These are phyloP conservation scores for Trebouxia sp. DNA, from an alignment of 139 green algal species.

Conservation along the genomic window DNA sequence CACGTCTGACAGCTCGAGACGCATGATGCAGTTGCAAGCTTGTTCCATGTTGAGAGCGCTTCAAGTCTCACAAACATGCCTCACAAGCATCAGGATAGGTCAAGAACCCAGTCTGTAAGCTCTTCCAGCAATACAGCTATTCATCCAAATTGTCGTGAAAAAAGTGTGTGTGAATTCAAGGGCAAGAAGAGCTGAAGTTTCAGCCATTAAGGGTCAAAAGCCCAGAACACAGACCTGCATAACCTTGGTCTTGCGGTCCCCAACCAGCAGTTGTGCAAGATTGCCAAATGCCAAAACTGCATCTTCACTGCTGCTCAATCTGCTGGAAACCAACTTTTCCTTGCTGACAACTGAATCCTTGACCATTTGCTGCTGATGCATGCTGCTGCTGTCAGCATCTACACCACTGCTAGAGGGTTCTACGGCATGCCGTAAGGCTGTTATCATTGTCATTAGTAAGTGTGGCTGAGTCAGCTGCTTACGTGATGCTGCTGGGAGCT, in stretches of 20 bases:
- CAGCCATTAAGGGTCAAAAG: background rate
- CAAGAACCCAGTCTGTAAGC: background rate
- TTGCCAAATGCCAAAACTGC: conserved; percentile 3
- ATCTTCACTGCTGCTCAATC: background rate
- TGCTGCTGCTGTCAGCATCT: too few relatives aligned
- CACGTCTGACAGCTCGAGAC: background rate
- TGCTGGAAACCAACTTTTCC: background rate
- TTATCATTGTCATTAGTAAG: conserved; percentile 33
- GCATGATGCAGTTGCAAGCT: background rate
- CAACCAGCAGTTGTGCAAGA: conserved; percentile 14
- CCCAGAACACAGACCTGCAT: background rate
- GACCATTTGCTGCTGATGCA: background rate
- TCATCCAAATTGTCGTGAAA: background rate
- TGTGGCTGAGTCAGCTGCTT: conserved; percentile 30
- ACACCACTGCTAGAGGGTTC: too few relatives aligned
- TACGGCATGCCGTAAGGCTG: conserved; percentile 27
- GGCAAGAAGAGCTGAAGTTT: background rate
- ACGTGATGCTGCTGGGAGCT: conserved; percentile 29
- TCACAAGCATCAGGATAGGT: background rate
- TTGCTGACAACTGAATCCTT: too few relatives aligned
- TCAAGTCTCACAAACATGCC: background rate
- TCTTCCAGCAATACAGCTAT: background rate
- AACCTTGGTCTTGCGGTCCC: conserved; percentile 3
- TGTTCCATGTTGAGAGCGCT: background rate
- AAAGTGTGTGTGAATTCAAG: too few relatives aligned